Evolutionary conservation across 768 basidiomycete genomes (phyloP), one percentile per base, ranked within the genome.

Genomic region (Boletus subparvulus): DNA sequence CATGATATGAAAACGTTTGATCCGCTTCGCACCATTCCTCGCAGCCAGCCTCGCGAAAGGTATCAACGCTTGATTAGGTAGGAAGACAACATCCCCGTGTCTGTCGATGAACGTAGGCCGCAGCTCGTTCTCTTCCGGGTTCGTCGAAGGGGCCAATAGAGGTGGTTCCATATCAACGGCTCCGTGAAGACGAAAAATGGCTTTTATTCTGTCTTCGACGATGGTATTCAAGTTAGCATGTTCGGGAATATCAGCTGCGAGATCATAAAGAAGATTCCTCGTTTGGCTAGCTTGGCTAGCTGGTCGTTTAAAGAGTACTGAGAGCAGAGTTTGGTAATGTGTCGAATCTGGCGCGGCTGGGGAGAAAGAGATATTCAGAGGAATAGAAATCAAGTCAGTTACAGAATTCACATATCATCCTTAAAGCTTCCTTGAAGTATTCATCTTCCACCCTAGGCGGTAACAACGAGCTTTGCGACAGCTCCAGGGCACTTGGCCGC

Each of bases 101-200:
- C 83, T 77, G 72, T 96, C 94, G 32, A 98, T 80, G 61, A 92
- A 84, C 7, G 84, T 76, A 3, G 88, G 90, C 30, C 86, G 83
- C 8, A 78, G 81, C 41, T 80, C 79, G 33, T 86, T 83, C 32
- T 90, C 86, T 17, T 84, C 83, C 4, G 78, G 74, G 32, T 85
- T 80, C 47, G 82, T 78, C 2, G 83, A 78, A 1, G 90, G 94
- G 69, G 92, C 83, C 12, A 97, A 76, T n/a, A 95, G 71, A 0
- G 93, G 88, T 1, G 93, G 88, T 62, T 91, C 90, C 72, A 88
- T 87, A 60, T 94, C 85, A 2, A 96, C 84, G 4, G 95, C 94
- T 7, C 95, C 95, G 65, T 95, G 95, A 6, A 95, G 79, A 37
- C 87, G 83, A 71, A 96, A 95, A 17, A 94, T 85, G 2, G 86